These are phyloP conservation scores for Colletotrichum limetticola DNA, from an alignment of 2,329 filamentous ascomycete genomes.

Conservation along the genomic window DNA sequence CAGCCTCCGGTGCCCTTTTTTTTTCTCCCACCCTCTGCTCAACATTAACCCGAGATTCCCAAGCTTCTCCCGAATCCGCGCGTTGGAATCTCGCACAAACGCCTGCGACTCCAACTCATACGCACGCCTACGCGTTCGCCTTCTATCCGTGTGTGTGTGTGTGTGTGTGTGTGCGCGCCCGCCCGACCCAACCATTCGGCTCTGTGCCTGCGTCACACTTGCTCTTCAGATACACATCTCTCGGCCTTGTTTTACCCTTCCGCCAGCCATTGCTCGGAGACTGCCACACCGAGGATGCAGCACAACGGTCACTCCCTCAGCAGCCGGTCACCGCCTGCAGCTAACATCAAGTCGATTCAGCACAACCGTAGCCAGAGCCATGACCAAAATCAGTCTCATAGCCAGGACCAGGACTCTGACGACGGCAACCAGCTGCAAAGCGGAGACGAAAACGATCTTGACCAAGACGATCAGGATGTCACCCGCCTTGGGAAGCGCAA, in stretches of 20 bases:
- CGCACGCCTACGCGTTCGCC: slow-evolving; percentile 27
- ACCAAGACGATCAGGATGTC: slow-evolving; percentile 56
- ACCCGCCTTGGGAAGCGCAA: slow-evolving; percentile 66
- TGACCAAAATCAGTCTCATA: slow-evolving; percentile 11
- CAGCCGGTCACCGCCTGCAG: slow-evolving; percentile 33
- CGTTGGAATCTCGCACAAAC: slow-evolving; percentile 26
- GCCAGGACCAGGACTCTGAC: slow-evolving; percentile 57
- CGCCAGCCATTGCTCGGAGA: neutral
- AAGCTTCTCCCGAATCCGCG: slow-evolving; percentile 29
- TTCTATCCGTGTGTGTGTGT: neutral
- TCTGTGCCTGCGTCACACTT: neutral
- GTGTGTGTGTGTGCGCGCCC: slow-evolving; percentile 37
- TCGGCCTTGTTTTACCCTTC: slow-evolving; percentile 14
- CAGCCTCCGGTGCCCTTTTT: slow-evolving; percentile 34
- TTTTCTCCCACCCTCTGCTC: slow-evolving; percentile 46
- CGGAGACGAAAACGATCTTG: slow-evolving; percentile 53
- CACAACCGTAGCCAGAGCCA: neutral
- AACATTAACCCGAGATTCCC: slow-evolving; percentile 57
- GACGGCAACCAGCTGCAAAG: slow-evolving; percentile 55
- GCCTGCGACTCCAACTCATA: slow-evolving; percentile 30
- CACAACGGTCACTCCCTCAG: slow-evolving; percentile 36
- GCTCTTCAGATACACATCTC: slow-evolving; percentile 1
- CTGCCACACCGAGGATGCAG: slow-evolving; percentile 33
- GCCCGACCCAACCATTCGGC: slow-evolving; percentile 41
- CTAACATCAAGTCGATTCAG: slow-evolving; percentile 27